Evolutionary conservation across 345 rosid genomes (phyloP).

Genomic region (Limnanthes douglasii): DNA sequence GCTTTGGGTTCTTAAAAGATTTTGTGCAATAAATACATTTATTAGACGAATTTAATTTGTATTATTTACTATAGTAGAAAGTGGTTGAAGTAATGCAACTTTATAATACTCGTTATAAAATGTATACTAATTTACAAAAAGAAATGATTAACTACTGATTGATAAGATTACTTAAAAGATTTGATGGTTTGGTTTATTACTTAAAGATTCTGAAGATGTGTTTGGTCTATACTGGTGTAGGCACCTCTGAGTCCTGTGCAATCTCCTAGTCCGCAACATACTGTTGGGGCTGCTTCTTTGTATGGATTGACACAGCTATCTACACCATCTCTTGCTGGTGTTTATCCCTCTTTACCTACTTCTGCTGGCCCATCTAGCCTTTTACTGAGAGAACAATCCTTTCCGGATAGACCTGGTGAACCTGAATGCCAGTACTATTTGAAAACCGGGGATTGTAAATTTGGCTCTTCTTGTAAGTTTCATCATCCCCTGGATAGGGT

Average conservation of each 20-base stretch:
- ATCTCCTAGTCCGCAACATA: constrained; percentile 68
- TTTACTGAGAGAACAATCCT: constrained; percentile 42
- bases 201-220: no score
- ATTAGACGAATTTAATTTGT: no score
- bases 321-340: constrained; percentile 42
- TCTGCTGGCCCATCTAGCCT: constrained; percentile 36
- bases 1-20: no score
- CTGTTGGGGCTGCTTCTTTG: constrained; percentile 55
- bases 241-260: constrained; percentile 69
- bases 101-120: no score
- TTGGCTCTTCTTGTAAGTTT: constrained; percentile 71
- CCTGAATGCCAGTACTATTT: constrained; percentile 79
- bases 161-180: no score
- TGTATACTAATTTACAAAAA: no score
- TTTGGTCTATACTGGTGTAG: constrained; percentile 22
- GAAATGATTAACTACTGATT: no score
- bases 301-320: constrained; percentile 61
- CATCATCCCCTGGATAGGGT: constrained; percentile 78
- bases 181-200: no score
- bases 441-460: constrained; percentile 91
- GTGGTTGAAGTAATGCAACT: no score
- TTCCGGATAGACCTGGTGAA: constrained; percentile 96
- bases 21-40: no score
- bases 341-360: constrained; percentile 34
- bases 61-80: no score